phyloP scores from a whole-genome alignment of 2,329 filamentous ascomycete genomes.

The Neofusicoccum cordaticola region DNA sequence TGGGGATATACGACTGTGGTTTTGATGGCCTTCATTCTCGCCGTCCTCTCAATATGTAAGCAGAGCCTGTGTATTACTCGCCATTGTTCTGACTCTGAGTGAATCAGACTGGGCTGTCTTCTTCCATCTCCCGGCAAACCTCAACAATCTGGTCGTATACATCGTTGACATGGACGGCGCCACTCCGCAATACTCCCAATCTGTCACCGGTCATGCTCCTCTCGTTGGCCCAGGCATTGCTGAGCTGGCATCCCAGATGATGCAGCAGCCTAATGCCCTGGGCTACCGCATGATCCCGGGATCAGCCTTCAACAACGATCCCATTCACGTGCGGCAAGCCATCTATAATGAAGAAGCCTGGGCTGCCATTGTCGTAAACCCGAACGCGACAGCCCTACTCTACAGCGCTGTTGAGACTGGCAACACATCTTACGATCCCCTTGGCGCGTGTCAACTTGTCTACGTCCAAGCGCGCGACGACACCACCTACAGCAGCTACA shows the following conservation, averaged over 20 bases:
- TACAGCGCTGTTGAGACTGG: conserved; percentile 53
- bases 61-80: background rate
- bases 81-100: background rate
- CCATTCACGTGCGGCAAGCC: conserved; percentile 54
- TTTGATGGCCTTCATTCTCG: conserved; percentile 56
- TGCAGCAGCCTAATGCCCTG: conserved; percentile 41
- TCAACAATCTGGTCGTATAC: conserved; percentile 51
- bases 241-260: conserved; percentile 44
- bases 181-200: conserved; percentile 45
- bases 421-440: conserved; percentile 60
- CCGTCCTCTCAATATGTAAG: conserved; percentile 53
- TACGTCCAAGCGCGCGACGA: conserved; percentile 57
- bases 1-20: conserved; percentile 47
- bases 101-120: conserved; percentile 55
- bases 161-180: conserved; percentile 64
- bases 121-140: conserved; percentile 49
- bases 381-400: conserved; percentile 60
- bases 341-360: conserved; percentile 60
- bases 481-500: conserved; percentile 52
- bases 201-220: conserved; percentile 34
- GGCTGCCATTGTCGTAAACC: conserved; percentile 61
- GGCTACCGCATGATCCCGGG: conserved; percentile 52
- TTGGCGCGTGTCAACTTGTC: conserved; percentile 57
- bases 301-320: conserved; percentile 55
- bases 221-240: conserved; percentile 58